Conservation (phyloP, 768 basidiomycete species). For the Trametopsis cervina region DNA sequence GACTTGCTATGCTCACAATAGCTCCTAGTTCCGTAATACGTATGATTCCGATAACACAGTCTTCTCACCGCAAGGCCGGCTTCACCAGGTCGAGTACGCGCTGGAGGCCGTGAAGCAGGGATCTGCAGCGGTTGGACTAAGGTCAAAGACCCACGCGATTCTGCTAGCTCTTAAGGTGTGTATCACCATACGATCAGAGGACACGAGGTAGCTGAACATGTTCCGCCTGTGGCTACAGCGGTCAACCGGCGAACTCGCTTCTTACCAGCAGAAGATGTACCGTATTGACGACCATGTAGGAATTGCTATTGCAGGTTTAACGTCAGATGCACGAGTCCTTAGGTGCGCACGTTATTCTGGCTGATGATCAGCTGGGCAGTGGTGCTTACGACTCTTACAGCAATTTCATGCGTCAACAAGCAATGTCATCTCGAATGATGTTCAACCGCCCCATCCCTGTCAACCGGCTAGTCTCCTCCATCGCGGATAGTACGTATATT, state of each 20-base stretch:
- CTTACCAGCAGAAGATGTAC: constrained; percentile 99
- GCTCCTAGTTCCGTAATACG: constrained; percentile 78
- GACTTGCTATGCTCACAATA: background rate
- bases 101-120: constrained; percentile 99
- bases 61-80: constrained; percentile 91
- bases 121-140: constrained; percentile 94
- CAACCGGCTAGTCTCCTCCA: constrained; percentile 84
- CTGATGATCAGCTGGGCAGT: background rate
- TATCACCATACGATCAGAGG: too few relatives aligned
- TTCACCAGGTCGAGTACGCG: constrained; percentile 98
- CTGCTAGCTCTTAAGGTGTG: constrained; percentile 87
- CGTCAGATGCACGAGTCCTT: constrained; percentile 94
- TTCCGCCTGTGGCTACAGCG: constrained; percentile 45
- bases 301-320: constrained; percentile 99
- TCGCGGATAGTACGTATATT: constrained; percentile 81
- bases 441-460: constrained; percentile 95
- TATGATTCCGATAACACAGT: constrained; percentile 99
- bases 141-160: constrained; percentile 92
- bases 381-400: constrained; percentile 34
- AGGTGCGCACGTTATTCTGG: constrained; percentile 46
- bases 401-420: constrained; percentile 99
- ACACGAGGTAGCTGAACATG: constrained; percentile 2
- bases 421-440: constrained; percentile 90
- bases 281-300: constrained; percentile 99
- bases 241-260: constrained; percentile 95